Conservation (phyloP, 2,329 filamentous ascomycete genomes). For the Ustilaginoidea virens region DNA sequence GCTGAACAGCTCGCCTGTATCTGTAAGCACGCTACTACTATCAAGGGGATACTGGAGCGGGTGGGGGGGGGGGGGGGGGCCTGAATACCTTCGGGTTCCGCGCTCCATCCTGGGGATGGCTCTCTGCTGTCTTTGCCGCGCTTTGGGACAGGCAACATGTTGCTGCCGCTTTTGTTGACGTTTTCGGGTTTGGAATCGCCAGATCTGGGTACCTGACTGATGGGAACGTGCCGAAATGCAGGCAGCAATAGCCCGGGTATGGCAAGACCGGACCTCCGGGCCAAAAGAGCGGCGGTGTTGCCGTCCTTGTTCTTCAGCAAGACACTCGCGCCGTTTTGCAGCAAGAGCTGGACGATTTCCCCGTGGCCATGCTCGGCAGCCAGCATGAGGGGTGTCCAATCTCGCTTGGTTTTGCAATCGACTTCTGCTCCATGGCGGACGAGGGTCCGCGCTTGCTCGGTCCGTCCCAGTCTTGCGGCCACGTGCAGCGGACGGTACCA, state of each 20-base stretch:
- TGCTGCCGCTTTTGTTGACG: background rate
- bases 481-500: conserved; percentile 5
- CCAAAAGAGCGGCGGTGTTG: background rate
- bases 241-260: background rate
- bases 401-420: conserved; percentile 4
- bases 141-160: background rate
- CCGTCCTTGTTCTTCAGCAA: background rate
- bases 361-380: conserved; percentile 4
- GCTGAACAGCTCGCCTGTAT: conserved; percentile 1
- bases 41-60: no score
- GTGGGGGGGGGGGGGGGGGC: no score
- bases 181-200: background rate
- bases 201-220: background rate
- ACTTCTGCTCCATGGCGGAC: conserved; percentile 4
- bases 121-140: background rate
- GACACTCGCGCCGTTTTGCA: background rate
- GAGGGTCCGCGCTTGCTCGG: conserved; percentile 3
- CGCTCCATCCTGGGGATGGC: background rate
- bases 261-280: background rate
- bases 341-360: conserved; percentile 1
- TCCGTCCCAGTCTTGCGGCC: conserved; percentile 3
- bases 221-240: conserved; percentile 1
- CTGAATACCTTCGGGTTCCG: background rate
- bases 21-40: background rate
- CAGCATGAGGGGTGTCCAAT: conserved; percentile 6